phyloP scores from a whole-genome alignment of 2,329 filamentous ascomycete species.

The Diaporthe citrichinensis region DNA sequence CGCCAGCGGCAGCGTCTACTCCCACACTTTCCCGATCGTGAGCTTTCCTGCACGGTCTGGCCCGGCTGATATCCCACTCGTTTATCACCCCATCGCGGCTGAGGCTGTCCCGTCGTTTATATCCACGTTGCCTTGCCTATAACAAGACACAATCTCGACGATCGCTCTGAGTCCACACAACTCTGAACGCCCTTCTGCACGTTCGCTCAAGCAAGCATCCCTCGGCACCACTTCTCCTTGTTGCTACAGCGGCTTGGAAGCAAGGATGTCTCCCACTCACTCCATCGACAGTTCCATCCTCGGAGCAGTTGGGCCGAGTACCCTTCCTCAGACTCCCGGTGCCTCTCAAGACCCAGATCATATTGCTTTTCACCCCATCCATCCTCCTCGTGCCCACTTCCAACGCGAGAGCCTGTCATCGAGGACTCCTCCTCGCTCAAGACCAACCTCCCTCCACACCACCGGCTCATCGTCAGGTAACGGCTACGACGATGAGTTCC shows the following conservation, averaged over 20 bases:
- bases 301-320: conserved; percentile 7
- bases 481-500: conserved; percentile 50
- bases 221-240: not conserved
- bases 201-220: not conserved
- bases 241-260: not conserved
- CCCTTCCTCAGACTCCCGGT: not conserved
- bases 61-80: conserved; percentile 21
- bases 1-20: conserved; percentile 18
- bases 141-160: conserved; percentile 16
- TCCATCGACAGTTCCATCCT: conserved; percentile 24
- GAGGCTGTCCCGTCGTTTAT: conserved; percentile 26
- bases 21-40: not conserved
- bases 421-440: conserved; percentile 30
- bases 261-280: conserved; percentile 29
- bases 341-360: conserved; percentile 18
- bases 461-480: conserved; percentile 36
- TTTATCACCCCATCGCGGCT: conserved; percentile 7
- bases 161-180: not conserved
- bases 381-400: conserved; percentile 26
- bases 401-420: conserved; percentile 32
- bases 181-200: conserved; percentile 4
- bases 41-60: conserved; percentile 1
- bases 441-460: conserved; percentile 36
- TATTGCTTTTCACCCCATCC: conserved; percentile 12
- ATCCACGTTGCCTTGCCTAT: conserved; percentile 1